Evolutionary conservation across 805 yeast genomes (phyloP), one percentile per base, ranked within the genome.

Genomic region (Candida lessepsii): DNA sequence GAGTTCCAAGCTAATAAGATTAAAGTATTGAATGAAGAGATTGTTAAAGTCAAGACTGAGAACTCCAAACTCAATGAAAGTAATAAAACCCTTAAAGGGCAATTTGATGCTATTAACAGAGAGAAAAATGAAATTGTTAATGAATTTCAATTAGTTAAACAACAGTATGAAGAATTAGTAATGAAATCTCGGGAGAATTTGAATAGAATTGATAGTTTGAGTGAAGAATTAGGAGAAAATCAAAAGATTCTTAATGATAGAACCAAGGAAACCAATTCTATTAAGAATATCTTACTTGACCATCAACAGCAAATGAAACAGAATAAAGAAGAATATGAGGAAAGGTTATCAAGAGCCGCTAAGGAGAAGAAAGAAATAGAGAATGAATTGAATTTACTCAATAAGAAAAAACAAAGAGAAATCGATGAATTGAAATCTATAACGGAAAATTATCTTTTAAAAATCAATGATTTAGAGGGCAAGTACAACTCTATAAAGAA

Each of bases 141-240:
- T 16, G 83, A 76, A 41, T 42, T 58, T 19, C 67, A 58, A 45
- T 42, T 61, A 5, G 53, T 78, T 44, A 81, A 75, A 51, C 81
- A 78, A 47, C 88, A 86, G 55, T 76, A 81, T 44, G 91, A 86
- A 37, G 96, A 87, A 52, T 57, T 85, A 36, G 54, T 72, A 2
- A 75, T 84, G 73, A 78, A 85, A 39, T 62, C 81, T 28, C 75
- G 76, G 45, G 98, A 93, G 50, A 66, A 80, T 1, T 73, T 71
- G 30, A 70, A 70, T 39, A 73, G 77, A 46, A 68, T 77, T 16
- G 89, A 85, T 41, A 75, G 79, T 2, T 57, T 90, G 20, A 89
- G 86, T 49, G 96, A 88, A 41, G 96, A 90, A 54, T 63, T 91
- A n/a, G 67, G 75, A 9, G 97, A 90, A 42, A 68, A 86, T 4